Evolutionary conservation across 225 moss, liverwort and hornwort species (phyloP), one percentile per base, ranked within the genome.

Genomic region (Bryoerythrophyllum caledonicum): DNA sequence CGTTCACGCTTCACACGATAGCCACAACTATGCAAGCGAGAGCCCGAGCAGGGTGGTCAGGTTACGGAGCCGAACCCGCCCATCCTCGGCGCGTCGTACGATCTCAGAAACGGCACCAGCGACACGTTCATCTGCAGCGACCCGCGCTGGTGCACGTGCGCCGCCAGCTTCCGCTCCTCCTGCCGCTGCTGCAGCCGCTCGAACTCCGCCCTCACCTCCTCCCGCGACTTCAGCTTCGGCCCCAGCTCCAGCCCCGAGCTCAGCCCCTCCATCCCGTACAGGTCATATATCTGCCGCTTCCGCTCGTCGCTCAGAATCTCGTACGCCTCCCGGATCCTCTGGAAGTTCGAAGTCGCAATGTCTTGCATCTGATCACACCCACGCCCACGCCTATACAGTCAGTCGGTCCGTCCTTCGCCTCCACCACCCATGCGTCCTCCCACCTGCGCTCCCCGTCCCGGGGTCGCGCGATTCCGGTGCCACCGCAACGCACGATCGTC

Each of bases 211-310:
- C 88, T 86, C 53, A 99, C 90, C 87, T 99, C 99, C 75, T 93
- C 93, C 77, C 95, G 84, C 14, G 93, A 78, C 83, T 99, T 95
- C 71, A 95, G 74, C 85, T 90, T 95, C 68, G 99, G 95, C 40
- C 99, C 99, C 75, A 99, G 84, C 81, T 99, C 99, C 84, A 99
- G 80, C 71, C 99, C 99, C 53, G 99, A 99, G 16, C 87, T 87
- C 84, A 99, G 81, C 37, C 95, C 99, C 70, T 99, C 95, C 93
- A 99, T 91, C 32, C 99, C 99, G 56, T 99, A 99, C 14, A 99
- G 82, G 75, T 99, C 99, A 64, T 99, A 99, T 54, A 99, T 83
- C 52, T 99, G 99, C 41, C 95, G 86, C 85, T 88, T 95, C 52
- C 90, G 86, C 68, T 95, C 91, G 80, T 95, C 93, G 75, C 99